A percentile compares a stretch with the other conserved stretches of the same genome.
Evolutionary conservation across 2,329 filamentous ascomycete species (phyloP).

Genomic region (Aspergillus texensis): DNA sequence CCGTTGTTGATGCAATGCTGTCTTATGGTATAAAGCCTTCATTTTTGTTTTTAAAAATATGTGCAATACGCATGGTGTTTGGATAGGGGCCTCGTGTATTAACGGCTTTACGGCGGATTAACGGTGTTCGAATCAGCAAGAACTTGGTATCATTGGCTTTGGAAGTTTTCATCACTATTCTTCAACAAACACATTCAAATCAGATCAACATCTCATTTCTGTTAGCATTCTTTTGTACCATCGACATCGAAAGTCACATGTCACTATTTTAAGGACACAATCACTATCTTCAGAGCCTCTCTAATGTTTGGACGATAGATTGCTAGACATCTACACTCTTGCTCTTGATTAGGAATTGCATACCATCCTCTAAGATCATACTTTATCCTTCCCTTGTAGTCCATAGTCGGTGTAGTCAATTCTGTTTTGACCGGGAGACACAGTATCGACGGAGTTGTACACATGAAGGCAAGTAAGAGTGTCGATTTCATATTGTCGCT

Average conservation of each 20-base stretch:
- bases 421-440: background rate
- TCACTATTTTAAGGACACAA: background rate
- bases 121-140: background rate
- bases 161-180: background rate
- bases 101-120: background rate
- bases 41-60: background rate
- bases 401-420: background rate
- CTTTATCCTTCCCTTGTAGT: background rate
- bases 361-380: background rate
- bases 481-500: no score
- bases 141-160: background rate
- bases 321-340: background rate
- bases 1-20: background rate
- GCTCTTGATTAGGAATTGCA: background rate
- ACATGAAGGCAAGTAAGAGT: background rate
- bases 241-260: background rate
- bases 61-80: background rate
- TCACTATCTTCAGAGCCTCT: background rate
- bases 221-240: background rate
- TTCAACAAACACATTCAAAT: background rate
- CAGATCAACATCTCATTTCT: background rate
- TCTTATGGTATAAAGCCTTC: background rate
- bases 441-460: background rate
- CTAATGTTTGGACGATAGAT: background rate
- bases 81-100: background rate